Percentiles rank a stretch among this genome's conserved stretches.
These are phyloP conservation scores for Komagataella pseudopastoris DNA, from an alignment of 805 yeast genomes.

Conservation along the genomic window DNA sequence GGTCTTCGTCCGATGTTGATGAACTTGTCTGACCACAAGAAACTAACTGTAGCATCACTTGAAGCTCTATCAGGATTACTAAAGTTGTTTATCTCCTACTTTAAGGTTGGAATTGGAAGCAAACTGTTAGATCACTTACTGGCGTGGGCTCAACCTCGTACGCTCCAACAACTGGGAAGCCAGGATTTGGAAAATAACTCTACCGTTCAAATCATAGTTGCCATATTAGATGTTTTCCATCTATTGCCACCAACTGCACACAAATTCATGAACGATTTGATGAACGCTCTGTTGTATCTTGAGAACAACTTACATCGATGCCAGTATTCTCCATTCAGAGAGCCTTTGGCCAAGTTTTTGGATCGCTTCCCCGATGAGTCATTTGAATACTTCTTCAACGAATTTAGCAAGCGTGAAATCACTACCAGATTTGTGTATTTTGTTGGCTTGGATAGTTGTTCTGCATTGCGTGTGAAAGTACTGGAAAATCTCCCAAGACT, in stretches of 20 bases:
- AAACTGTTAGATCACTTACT: slow-evolving; percentile 83
- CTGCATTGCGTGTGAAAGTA: slow-evolving; percentile 40
- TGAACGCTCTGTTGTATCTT: slow-evolving; percentile 59
- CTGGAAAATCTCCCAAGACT: slow-evolving; percentile 36
- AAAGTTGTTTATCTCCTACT: slow-evolving; percentile 80
- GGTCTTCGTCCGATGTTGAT: slow-evolving; percentile 92
- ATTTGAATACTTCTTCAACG: slow-evolving; percentile 51
- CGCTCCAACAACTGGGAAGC: slow-evolving; percentile 62
- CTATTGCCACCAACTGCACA: slow-evolving; percentile 85
- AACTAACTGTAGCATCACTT: slow-evolving; percentile 76
- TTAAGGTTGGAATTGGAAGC: slow-evolving; percentile 93
- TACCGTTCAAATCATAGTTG: slow-evolving; percentile 77
- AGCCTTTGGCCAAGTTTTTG: slow-evolving; percentile 79
- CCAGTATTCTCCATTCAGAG: slow-evolving; percentile 78
- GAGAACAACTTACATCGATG: slow-evolving; percentile 79
- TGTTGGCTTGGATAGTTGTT: slow-evolving; percentile 39
- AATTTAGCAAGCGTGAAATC: slow-evolving; percentile 47
- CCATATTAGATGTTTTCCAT: slow-evolving; percentile 85
- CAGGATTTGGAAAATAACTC: slow-evolving; percentile 72
- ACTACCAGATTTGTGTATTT: slow-evolving; percentile 61
- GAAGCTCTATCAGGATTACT: slow-evolving; percentile 83
- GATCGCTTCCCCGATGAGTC: slow-evolving; percentile 73
- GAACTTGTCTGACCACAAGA: slow-evolving; percentile 89
- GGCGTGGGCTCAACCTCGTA: slow-evolving; percentile 89
- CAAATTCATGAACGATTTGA: slow-evolving; percentile 79